Evolutionary conservation across 106 monocot genomes (phyloP), one percentile per base, ranked within the genome.

Genomic region (Hemerocallis citrina): DNA sequence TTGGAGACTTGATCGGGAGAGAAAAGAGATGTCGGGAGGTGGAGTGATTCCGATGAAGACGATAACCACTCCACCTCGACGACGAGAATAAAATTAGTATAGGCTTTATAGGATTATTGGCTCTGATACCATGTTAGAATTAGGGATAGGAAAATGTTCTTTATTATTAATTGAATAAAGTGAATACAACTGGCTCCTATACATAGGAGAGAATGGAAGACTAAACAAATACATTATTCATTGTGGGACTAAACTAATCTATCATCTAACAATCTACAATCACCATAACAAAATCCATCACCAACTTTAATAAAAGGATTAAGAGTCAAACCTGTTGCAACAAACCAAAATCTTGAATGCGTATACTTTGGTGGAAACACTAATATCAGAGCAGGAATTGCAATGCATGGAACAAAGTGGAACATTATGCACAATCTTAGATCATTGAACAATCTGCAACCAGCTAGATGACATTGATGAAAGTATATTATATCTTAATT

Each of bases 311-410:
- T n/a, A n/a, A n/a, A 46, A 46, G 27, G 29, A 20, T 64, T 65
- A 44, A 61, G 28, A 65, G 28, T 23, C 52, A 4, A 14, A 92
- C 93, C 93, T 89, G 85, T 61, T 44, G 89, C 89, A 63, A 67
- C 75, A 58, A 80, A 74, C 93, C 93, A 94, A 68, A 69, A 85
- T 68, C 77, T 75, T 52, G 93, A 85, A 80, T 89, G 89, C 14
- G 80, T 85, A 59, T 94, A 86, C 52, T 89, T 94, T 0, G 89
- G 83, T 39, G 82, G 82, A 38, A 85, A 71, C 66, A 89, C 56
- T 45, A 82, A 76, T 23, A 84, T 64, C 69, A 89, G 59, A 29
- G 65, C 55, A 65, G 89, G 85, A 62, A 94, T 85, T 44, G 65
- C 75, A 46, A 89, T 49, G 58, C 77, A 82, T 31, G 85, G 83